These are phyloP conservation scores for Dispira parvispora DNA, from an alignment of 192 early-diverging fungal species.

Conservation along the genomic window DNA sequence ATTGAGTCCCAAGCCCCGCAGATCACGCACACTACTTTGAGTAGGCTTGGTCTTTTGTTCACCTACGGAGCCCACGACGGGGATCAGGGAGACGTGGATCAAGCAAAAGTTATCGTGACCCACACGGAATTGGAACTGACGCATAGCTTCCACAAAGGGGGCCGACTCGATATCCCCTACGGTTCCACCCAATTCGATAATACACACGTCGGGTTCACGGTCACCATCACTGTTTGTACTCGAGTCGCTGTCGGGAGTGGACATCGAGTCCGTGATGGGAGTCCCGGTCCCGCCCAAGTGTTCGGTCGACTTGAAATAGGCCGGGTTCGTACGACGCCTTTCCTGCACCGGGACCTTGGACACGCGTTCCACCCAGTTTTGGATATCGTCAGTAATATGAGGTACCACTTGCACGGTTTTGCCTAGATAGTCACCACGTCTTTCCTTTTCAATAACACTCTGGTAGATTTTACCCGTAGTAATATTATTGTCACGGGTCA, in stretches of 20 bases:
- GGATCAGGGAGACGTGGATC: constrained; percentile 94
- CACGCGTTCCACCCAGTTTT: constrained; percentile 98
- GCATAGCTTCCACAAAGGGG: constrained; percentile 98
- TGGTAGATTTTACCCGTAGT: constrained; percentile 98
- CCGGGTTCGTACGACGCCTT: constrained; percentile 16
- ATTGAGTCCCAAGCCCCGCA: constrained; percentile 84
- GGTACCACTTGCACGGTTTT: constrained; percentile 99
- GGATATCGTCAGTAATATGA: constrained; percentile 92
- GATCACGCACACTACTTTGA: constrained; percentile 85
- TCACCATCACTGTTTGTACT: constrained; percentile 16
- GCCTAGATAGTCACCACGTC: constrained; percentile 89
- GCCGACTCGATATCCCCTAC: constrained; percentile 99
- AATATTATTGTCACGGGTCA: constrained; percentile 96
- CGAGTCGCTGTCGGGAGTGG: not conserved
- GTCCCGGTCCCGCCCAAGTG: too few relatives aligned
- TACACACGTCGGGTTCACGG: constrained; percentile 85
- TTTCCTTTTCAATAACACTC: constrained; percentile 87
- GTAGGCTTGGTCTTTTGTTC: constrained; percentile 99
- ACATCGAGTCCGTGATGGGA: not conserved
- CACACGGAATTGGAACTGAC: constrained; percentile 99
- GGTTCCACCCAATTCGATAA: constrained; percentile 95
- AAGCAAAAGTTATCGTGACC: constrained; percentile 96
- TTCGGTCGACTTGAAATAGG: not conserved
- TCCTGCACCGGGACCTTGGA: constrained; percentile 73
- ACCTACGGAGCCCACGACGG: constrained; percentile 90